Evolutionary conservation across 257 asterid species (phyloP).

Genomic region (Fraxinus cuspidata): DNA sequence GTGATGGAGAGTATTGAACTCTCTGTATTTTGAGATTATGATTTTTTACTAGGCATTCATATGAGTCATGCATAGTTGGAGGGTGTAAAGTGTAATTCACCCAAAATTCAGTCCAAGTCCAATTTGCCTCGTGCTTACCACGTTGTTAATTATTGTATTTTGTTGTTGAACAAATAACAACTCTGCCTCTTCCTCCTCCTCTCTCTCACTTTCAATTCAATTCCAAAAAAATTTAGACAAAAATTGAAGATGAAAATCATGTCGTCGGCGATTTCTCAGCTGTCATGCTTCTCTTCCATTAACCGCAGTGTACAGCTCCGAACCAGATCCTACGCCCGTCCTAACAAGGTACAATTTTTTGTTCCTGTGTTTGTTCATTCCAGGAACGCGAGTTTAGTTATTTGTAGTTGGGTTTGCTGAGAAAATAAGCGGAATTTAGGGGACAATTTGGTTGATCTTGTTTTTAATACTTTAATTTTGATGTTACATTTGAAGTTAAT

Average conservation of each 20-base stretch:
- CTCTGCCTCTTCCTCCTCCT: not conserved
- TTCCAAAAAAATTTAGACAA: not conserved
- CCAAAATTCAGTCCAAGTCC: not conserved
- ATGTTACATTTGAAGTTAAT: not conserved
- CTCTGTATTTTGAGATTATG: not conserved
- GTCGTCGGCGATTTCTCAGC: constrained; percentile 39
- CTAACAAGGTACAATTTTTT: constrained; percentile 29
- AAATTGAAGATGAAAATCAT: constrained; percentile 9
- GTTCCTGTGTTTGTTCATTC: not conserved
- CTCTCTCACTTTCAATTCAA: not conserved
- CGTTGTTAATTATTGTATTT: not conserved
- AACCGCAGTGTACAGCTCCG: constrained; percentile 17
- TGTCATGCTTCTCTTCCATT: constrained; percentile 34
- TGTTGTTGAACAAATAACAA: not conserved
- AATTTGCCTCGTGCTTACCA: not conserved
- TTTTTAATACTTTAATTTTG: not conserved
- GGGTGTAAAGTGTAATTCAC: not conserved
- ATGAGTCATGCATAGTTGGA: not conserved
- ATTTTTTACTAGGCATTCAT: not conserved
- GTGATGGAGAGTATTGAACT: too few relatives aligned
- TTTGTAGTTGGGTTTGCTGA: not conserved
- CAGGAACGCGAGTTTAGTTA: not conserved
- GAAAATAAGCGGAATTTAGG: not conserved
- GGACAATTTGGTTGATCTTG: not conserved
- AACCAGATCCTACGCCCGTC: constrained; percentile 21